phyloP scores from a whole-genome alignment of 768 basidiomycete genomes.

The Rhodosporidiobolus sp. region DNA sequence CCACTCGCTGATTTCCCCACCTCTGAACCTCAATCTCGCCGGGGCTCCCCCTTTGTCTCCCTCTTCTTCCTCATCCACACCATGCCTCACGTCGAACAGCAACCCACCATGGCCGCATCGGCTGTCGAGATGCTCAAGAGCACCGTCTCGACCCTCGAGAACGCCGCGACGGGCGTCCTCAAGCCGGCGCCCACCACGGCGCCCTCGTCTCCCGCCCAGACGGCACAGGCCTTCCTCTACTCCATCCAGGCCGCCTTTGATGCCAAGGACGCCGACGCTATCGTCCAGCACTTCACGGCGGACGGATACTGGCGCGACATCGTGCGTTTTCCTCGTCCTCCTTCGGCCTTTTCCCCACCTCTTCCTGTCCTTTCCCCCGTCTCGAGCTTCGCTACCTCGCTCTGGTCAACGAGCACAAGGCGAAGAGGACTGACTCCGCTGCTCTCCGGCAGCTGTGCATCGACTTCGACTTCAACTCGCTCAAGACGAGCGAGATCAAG shows the following conservation, averaged over 20 bases:
- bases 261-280: constrained; percentile 27
- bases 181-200: background rate
- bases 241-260: constrained; percentile 26
- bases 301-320: constrained; percentile 44
- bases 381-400: too few relatives aligned
- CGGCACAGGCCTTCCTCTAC: constrained; percentile 13
- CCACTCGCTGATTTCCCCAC: too few relatives aligned
- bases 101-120: background rate
- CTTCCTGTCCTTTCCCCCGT: background rate
- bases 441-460: constrained; percentile 1
- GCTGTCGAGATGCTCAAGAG: constrained; percentile 26
- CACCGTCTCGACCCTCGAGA: constrained; percentile 21
- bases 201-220: constrained; percentile 8
- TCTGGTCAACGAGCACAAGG: too few relatives aligned
- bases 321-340: background rate
- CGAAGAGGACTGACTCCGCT: too few relatives aligned
- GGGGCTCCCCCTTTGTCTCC: too few relatives aligned
- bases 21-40: too few relatives aligned
- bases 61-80: background rate
- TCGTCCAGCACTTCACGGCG: constrained; percentile 37
- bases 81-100: background rate
- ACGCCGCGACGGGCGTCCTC: background rate
- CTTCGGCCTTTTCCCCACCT: background rate
- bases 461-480: constrained; percentile 42
- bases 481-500: constrained; percentile 34